These are phyloP conservation scores for Septoria linicola DNA, from an alignment of 2,329 filamentous ascomycete genomes.

Conservation along the genomic window DNA sequence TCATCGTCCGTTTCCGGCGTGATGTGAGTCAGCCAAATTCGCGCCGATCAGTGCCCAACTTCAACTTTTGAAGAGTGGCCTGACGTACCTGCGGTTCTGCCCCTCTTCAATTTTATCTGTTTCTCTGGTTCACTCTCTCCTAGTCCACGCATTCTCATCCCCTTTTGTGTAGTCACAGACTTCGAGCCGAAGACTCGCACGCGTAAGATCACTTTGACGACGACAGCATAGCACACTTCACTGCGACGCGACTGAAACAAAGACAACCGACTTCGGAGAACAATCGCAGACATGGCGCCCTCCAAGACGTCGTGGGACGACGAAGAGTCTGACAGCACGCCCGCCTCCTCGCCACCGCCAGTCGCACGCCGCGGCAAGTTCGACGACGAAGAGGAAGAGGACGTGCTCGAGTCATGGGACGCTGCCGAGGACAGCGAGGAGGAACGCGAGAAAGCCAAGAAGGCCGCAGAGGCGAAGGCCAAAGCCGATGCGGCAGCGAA, in stretches of 20 bases:
- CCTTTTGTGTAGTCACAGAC: too few species aligned
- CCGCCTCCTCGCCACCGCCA: constrained; percentile 49
- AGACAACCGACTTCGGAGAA: constrained; percentile 18
- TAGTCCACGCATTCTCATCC: too few species aligned
- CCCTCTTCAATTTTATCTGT: too few species aligned
- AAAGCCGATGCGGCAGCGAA: constrained; percentile 86
- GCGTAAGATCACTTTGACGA: too few species aligned
- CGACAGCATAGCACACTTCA: too few species aligned
- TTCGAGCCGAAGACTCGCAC: too few species aligned
- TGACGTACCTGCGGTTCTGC: too few species aligned
- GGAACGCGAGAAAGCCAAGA: constrained; percentile 91
- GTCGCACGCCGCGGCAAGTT: constrained; percentile 65
- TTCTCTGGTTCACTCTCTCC: too few species aligned
- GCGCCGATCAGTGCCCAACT: too few species aligned
- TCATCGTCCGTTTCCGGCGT: too few species aligned
- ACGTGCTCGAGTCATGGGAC: constrained; percentile 97
- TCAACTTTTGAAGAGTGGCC: too few species aligned
- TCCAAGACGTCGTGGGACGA: constrained; percentile 44
- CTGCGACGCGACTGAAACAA: background rate
- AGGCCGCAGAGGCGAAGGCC: constrained; percentile 79
- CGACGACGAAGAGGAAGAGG: constrained; percentile 83
- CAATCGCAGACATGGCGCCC: constrained; percentile 38
- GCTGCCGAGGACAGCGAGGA: constrained; percentile 94
- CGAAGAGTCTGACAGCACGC: constrained; percentile 56
- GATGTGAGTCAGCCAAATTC: too few species aligned